Percentiles rank a stretch among this genome's conserved stretches.
These are phyloP conservation scores for Eucalyptus regnans DNA, from an alignment of 345 rosid species.

Conservation along the genomic window DNA sequence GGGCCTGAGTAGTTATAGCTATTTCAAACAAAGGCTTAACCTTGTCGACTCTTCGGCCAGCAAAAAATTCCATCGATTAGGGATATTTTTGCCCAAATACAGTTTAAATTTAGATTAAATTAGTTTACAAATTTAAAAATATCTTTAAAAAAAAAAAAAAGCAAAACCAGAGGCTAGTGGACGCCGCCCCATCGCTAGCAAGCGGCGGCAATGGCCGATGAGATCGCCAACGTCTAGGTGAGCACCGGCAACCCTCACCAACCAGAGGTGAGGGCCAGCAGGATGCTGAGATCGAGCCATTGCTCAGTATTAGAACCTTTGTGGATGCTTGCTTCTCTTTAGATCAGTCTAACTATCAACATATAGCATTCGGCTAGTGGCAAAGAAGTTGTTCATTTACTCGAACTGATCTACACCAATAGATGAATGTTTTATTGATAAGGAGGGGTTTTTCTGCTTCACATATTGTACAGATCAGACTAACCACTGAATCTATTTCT, in stretches of 20 bases:
- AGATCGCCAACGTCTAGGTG: no score
- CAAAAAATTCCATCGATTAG: no score
- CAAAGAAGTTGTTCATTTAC: constrained; percentile 42
- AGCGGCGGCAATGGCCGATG: no score
- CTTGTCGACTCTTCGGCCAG: accelerated
- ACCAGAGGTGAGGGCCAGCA: no score
- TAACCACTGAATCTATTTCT: not conserved
- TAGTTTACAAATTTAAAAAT: no score
- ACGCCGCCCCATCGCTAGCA: accelerated
- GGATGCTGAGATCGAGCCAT: constrained; percentile 25
- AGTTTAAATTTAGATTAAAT: no score
- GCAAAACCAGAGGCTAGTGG: no score
- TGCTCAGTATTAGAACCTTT: constrained; percentile 25
- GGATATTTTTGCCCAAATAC: no score
- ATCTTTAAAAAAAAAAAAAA: no score
- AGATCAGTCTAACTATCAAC: constrained; percentile 62
- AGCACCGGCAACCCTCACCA: accelerated
- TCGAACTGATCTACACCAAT: not conserved
- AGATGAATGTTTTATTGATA: not conserved
- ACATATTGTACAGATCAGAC: not conserved
- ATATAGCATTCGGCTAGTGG: constrained; percentile 54
- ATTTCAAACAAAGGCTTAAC: no score
- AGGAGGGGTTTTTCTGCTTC: not conserved
- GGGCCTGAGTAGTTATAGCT: no score
- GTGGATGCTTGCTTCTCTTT: constrained; percentile 56